A percentile compares a stretch with the other conserved stretches of the same genome.
phyloP scores from a whole-genome alignment of 2,329 filamentous ascomycete genomes.

The Ceratocystis papillata region DNA sequence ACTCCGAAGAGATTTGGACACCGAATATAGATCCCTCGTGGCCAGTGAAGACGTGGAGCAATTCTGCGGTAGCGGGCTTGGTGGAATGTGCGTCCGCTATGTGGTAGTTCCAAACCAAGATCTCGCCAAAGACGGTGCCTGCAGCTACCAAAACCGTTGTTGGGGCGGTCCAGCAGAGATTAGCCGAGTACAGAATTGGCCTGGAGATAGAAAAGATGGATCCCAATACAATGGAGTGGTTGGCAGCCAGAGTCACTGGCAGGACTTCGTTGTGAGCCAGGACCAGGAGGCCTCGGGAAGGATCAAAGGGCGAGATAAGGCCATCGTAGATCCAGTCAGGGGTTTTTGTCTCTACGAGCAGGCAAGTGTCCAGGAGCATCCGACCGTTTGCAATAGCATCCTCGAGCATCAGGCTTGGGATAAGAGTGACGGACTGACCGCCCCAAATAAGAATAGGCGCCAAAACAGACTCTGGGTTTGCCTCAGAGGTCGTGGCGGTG shows the following conservation, averaged over 20 bases:
- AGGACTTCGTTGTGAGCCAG: constrained; percentile 82
- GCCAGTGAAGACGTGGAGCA: constrained; percentile 47
- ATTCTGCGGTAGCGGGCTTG: constrained; percentile 31
- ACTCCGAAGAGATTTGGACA: constrained; percentile 59
- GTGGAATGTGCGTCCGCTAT: constrained; percentile 26
- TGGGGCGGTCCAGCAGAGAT: constrained; percentile 51
- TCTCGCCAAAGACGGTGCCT: constrained; percentile 89
- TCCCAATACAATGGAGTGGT: constrained; percentile 35
- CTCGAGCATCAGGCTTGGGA: constrained; percentile 31
- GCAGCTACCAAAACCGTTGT: constrained; percentile 63
- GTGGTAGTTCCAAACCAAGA: constrained; percentile 73
- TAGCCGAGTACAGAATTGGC: constrained; percentile 80
- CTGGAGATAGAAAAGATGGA: constrained; percentile 54
- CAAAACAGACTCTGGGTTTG: background rate
- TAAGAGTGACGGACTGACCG: constrained; percentile 41
- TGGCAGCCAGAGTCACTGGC: constrained; percentile 34
- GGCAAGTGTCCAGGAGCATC: constrained; percentile 14
- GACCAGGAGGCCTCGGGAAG: constrained; percentile 47
- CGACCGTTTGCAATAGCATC: constrained; percentile 20
- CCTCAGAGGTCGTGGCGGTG: constrained; percentile 8
- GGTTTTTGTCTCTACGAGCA: constrained; percentile 30
- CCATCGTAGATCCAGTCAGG: constrained; percentile 72
- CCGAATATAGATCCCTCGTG: constrained; percentile 95
- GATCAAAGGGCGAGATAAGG: constrained; percentile 39
- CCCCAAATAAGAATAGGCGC: constrained; percentile 56